Evolutionary conservation across 331 rosid genomes (phyloP).

Genomic region (Rosa hybrid): DNA sequence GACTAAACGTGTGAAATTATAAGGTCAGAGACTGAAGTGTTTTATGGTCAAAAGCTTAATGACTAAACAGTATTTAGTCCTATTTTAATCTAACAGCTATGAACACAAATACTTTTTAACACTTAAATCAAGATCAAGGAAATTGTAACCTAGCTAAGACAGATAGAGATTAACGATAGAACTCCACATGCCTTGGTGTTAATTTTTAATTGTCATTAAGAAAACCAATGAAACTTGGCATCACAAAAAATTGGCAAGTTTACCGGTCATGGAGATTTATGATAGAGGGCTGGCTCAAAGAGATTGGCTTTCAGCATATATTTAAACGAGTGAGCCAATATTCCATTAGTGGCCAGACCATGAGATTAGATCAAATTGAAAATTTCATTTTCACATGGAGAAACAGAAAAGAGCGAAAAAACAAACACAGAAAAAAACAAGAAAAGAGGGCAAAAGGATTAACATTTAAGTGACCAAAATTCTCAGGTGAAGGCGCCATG

Average conservation of each 20-base stretch:
- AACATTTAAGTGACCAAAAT: too few relatives aligned
- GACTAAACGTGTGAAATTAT: too few relatives aligned
- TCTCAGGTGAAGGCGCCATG: too few relatives aligned
- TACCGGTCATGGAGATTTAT: neutral
- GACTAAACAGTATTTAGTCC: too few relatives aligned
- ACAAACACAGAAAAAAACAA: too few relatives aligned
- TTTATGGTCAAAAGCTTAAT: too few relatives aligned
- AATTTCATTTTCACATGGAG: too few relatives aligned
- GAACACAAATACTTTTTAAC: neutral
- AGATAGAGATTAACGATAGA: neutral
- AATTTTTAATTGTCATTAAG: neutral
- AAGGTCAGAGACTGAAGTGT: too few relatives aligned
- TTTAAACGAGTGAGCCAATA: neutral
- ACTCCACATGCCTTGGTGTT: neutral
- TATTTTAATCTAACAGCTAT: neutral
- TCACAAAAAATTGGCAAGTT: neutral
- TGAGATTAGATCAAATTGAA: neutral
- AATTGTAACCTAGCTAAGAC: neutral
- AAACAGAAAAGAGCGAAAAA: too few relatives aligned
- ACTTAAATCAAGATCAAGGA: neutral
- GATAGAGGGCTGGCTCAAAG: neutral
- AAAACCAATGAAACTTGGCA: neutral
- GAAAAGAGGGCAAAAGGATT: too few relatives aligned
- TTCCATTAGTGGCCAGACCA: neutral
- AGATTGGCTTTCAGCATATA: neutral